phyloP scores from a whole-genome alignment of 495 filamentous ascomycete species.

The Pseudevernia furfuracea region DNA sequence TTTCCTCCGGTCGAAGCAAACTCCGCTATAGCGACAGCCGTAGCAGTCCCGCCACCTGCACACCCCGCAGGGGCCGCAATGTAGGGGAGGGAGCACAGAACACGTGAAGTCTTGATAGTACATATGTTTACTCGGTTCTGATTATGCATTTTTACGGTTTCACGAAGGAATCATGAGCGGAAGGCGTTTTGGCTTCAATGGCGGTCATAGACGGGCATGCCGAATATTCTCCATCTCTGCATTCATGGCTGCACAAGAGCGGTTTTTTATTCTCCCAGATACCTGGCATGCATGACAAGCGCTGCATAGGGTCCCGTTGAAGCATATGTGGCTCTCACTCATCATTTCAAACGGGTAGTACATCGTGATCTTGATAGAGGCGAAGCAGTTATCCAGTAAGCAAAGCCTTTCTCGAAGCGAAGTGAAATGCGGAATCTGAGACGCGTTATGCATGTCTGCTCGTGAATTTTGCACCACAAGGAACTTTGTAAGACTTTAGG shows the following conservation, averaged over 20 bases:
- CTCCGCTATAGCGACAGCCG: conserved; percentile 6
- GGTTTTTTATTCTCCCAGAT: neutral
- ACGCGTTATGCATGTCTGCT: neutral
- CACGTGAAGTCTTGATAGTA: neutral
- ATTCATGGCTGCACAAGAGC: conserved; percentile 9
- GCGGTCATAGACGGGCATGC: neutral
- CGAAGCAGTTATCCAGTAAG: neutral
- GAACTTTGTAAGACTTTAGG: neutral
- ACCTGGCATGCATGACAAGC: conserved; percentile 3
- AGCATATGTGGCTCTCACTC: neutral
- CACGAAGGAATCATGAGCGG: neutral
- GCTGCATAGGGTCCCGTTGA: neutral
- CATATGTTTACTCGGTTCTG: neutral
- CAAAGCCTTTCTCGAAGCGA: neutral
- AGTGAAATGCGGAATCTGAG: neutral
- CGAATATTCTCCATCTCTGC: neutral
- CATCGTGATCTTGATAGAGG: neutral
- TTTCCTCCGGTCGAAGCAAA: conserved; percentile 1
- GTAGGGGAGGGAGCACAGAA: conserved; percentile 3
- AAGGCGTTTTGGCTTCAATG: conserved; percentile 2
- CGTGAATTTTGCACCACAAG: neutral
- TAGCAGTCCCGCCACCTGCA: conserved; percentile 6
- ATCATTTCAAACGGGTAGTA: neutral
- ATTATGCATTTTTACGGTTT: neutral
- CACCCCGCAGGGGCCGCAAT: conserved; percentile 15